phyloP scores from a whole-genome alignment of 495 filamentous ascomycete genomes.

The Neurospora sublineolata region DNA sequence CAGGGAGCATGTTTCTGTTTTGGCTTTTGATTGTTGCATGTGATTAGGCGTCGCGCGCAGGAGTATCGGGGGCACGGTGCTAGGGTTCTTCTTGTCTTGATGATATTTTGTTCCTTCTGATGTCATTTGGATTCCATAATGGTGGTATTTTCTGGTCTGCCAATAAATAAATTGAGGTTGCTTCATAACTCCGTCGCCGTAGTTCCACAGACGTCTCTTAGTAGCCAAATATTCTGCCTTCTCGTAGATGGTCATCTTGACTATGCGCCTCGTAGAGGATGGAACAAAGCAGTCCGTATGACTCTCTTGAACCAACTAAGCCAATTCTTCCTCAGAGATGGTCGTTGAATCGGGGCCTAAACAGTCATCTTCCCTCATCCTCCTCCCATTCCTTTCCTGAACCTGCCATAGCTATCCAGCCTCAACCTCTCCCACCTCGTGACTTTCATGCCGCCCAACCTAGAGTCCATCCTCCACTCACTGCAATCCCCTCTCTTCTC shows the following conservation, averaged over 20 bases:
- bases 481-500: background rate
- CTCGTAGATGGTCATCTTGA: background rate
- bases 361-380: background rate
- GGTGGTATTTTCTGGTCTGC: background rate
- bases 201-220: background rate
- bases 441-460: background rate
- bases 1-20: background rate
- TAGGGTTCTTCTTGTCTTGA: background rate
- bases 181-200: background rate
- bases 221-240: background rate
- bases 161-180: background rate
- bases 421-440: background rate
- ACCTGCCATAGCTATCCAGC: background rate
- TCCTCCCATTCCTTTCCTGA: background rate
- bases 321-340: background rate
- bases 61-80: background rate
- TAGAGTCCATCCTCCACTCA: background rate
- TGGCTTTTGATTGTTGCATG: conserved; percentile 5
- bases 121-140: background rate
- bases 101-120: background rate
- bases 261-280: background rate
- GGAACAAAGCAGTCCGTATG: background rate
- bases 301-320: background rate
- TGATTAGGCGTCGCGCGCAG: conserved; percentile 7
- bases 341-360: background rate